phyloP scores from a whole-genome alignment of 2,329 filamentous ascomycete genomes.

The Aspergillus vadensis region DNA sequence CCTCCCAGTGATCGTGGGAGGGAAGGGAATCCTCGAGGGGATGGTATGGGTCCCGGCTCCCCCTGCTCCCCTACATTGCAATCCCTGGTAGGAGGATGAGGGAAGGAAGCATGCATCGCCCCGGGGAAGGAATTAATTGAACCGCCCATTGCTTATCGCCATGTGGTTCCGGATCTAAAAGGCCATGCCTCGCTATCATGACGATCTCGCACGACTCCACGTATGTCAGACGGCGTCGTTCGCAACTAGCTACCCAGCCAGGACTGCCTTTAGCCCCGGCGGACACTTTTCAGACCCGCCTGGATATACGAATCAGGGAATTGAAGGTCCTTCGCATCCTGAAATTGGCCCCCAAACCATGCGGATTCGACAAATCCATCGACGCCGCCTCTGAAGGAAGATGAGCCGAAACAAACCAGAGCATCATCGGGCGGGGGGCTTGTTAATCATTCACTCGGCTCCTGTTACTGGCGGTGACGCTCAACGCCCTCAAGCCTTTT shows the following conservation, averaged over 20 bases:
- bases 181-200: slow-evolving; percentile 17
- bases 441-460: neutral
- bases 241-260: slow-evolving; percentile 3
- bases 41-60: neutral
- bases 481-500: slow-evolving; percentile 15
- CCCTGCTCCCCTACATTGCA: neutral
- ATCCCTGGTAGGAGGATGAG: neutral
- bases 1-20: neutral
- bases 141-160: slow-evolving; percentile 24
- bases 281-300: neutral
- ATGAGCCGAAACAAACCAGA: slow-evolving; percentile 1
- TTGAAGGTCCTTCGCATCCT: slow-evolving; percentile 9
- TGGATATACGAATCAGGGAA: slow-evolving; percentile 16
- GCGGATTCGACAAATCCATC: slow-evolving; percentile 4
- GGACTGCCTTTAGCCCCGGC: neutral
- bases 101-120: slow-evolving; percentile 6
- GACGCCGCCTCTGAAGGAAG: neutral
- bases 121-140: slow-evolving; percentile 7
- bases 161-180: slow-evolving; percentile 25
- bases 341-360: slow-evolving; percentile 20
- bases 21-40: neutral
- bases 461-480: slow-evolving; percentile 3
- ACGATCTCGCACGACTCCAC: slow-evolving; percentile 24
- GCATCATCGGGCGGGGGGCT: slow-evolving; percentile 3
- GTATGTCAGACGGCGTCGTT: slow-evolving; percentile 15